Evolutionary conservation across 2,329 filamentous ascomycete species (phyloP).

Genomic region (Coleophoma cylindrospora): DNA sequence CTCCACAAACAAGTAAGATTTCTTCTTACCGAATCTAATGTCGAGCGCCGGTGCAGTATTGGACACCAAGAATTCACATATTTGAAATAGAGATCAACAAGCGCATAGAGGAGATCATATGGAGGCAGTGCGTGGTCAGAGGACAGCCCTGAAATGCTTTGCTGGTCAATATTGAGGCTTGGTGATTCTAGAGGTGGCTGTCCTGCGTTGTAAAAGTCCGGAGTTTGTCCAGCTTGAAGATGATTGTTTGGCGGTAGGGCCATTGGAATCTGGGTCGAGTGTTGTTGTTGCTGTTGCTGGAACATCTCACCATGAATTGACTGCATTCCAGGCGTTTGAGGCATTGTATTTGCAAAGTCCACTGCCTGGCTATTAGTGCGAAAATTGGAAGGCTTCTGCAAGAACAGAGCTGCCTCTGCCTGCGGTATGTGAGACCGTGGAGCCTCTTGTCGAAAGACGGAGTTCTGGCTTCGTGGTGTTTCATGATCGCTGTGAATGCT

Average conservation of each 20-base stretch:
- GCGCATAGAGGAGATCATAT: slow-evolving; percentile 66
- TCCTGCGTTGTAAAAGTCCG: slow-evolving; percentile 26
- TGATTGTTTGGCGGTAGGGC: slow-evolving; percentile 12
- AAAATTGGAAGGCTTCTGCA: slow-evolving; percentile 53
- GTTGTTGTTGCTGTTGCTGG: slow-evolving; percentile 33
- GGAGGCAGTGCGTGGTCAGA: slow-evolving; percentile 67
- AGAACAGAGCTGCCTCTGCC: slow-evolving; percentile 54
- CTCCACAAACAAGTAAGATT: background rate
- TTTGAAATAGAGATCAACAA: slow-evolving; percentile 75
- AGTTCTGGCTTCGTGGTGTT: slow-evolving; percentile 43
- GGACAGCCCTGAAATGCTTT: slow-evolving; percentile 38
- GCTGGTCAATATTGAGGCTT: slow-evolving; percentile 45
- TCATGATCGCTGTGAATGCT: slow-evolving; percentile 51
- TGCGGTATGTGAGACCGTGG: slow-evolving; percentile 42
- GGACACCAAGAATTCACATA: slow-evolving; percentile 83
- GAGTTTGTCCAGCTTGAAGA: slow-evolving; percentile 15
- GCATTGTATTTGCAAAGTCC: slow-evolving; percentile 40
- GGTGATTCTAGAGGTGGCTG: slow-evolving; percentile 50
- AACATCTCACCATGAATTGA: slow-evolving; percentile 42
- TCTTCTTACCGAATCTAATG: slow-evolving; percentile 56
- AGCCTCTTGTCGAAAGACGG: slow-evolving; percentile 45
- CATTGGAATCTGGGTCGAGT: slow-evolving; percentile 8
- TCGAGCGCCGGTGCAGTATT: slow-evolving; percentile 80
- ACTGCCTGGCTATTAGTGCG: slow-evolving; percentile 39
- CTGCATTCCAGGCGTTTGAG: slow-evolving; percentile 36